Evolutionary conservation across 305 asterid genomes (phyloP).

Genomic region (Solanum hybrid): DNA sequence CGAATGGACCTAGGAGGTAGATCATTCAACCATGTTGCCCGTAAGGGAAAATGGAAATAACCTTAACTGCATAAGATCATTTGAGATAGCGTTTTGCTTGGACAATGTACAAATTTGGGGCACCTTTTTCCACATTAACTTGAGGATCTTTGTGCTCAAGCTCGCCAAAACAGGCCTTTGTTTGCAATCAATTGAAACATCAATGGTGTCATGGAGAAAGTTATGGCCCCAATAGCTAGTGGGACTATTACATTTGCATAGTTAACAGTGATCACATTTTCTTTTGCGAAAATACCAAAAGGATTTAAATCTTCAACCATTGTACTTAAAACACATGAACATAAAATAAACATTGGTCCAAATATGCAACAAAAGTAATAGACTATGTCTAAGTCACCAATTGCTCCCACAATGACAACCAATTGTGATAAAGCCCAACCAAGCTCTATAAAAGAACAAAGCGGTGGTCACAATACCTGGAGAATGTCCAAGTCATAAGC

Average conservation of each 20-base stretch:
- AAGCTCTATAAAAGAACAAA: background rate
- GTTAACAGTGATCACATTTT: background rate
- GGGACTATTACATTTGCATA: background rate
- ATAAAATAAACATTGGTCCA: background rate
- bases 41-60: background rate
- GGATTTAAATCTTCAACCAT: background rate
- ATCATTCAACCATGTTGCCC: background rate
- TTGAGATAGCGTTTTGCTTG: background rate
- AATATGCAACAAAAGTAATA: background rate
- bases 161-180: background rate
- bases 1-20: background rate
- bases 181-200: background rate
- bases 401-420: background rate
- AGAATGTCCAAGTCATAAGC: background rate
- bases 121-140: background rate
- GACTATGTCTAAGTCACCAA: background rate
- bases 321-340: background rate
- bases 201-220: background rate
- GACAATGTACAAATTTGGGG: background rate
- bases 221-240: background rate
- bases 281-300: background rate
- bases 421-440: background rate
- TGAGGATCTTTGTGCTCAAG: background rate
- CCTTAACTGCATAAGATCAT: background rate
- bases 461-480: background rate